These are phyloP conservation scores for Aureobasidium leucospermi DNA, from an alignment of 2,329 filamentous ascomycete species.

Conservation along the genomic window DNA sequence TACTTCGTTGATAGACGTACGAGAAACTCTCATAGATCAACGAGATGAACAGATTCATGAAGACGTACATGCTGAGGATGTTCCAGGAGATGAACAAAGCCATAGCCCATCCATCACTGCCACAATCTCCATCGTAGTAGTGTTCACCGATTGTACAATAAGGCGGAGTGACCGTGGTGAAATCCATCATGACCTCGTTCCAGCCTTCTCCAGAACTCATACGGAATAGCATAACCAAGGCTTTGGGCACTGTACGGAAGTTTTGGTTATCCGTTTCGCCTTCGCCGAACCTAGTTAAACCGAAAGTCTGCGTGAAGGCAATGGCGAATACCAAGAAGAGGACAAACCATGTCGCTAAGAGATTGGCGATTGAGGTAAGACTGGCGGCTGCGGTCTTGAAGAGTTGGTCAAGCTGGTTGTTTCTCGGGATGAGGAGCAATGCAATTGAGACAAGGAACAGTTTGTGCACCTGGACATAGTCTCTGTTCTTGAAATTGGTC, in stretches of 20 bases:
- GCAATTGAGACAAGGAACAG: constrained; percentile 87
- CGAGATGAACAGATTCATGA: constrained; percentile 95
- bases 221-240: constrained; percentile 84
- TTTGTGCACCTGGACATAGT: constrained; percentile 83
- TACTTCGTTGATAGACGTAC: constrained; percentile 96
- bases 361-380: constrained; percentile 80
- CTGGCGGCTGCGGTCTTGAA: constrained; percentile 98
- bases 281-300: constrained; percentile 76
- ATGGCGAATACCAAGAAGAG: constrained; percentile 96
- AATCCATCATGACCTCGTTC: constrained; percentile 97
- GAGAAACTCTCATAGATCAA: constrained; percentile 99
- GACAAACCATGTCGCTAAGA: constrained; percentile 94
- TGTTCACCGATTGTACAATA: constrained; percentile 64
- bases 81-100: constrained; percentile 95
- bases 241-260: constrained; percentile 88
- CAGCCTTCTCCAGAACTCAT: constrained; percentile 93
- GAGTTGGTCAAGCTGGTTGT: constrained; percentile 92
- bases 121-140: constrained; percentile 88
- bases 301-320: constrained; percentile 91
- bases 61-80: constrained; percentile 99
- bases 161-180: constrained; percentile 69
- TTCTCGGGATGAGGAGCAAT: constrained; percentile 84
- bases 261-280: constrained; percentile 75
- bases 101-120: constrained; percentile 80
- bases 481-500: constrained; percentile 45